These are phyloP conservation scores for Carex parvula DNA, from an alignment of 176 grass and related monocot genomes.

Conservation along the genomic window DNA sequence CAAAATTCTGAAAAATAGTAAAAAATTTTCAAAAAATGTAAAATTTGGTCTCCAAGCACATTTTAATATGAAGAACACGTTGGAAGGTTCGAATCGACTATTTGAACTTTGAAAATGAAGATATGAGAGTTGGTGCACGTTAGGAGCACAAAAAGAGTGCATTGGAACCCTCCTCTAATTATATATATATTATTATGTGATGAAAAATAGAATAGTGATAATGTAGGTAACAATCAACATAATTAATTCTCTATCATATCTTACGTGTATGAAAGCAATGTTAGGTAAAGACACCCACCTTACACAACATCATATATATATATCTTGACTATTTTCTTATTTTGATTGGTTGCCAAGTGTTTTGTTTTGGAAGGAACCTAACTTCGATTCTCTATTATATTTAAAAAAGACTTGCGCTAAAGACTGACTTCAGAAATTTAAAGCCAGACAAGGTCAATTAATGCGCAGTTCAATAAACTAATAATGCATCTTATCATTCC, in stretches of 20 bases:
- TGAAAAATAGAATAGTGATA: neutral
- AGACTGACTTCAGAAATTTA: neutral
- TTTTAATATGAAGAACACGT: too few relatives aligned
- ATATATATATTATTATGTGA: too few relatives aligned
- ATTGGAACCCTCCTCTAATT: too few relatives aligned
- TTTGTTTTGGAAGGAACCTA: neutral
- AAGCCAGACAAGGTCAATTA: neutral
- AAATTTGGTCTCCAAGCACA: too few relatives aligned
- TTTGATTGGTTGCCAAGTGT: neutral
- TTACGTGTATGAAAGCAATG: neutral
- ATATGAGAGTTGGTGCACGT: too few relatives aligned
- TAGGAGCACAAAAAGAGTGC: too few relatives aligned
- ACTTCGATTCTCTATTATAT: neutral
- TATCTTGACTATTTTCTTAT: neutral
- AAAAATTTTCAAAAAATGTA: too few relatives aligned
- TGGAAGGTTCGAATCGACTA: too few relatives aligned
- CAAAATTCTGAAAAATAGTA: too few relatives aligned
- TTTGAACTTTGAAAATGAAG: too few relatives aligned
- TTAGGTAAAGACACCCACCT: neutral
- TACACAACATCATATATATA: neutral
- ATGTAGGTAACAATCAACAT: neutral
- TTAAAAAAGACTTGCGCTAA: neutral
- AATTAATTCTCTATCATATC: neutral
- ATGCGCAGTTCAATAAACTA: neutral
- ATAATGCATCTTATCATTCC: too few relatives aligned